A percentile compares a stretch with the other conserved stretches of the same genome.
phyloP scores from a whole-genome alignment of 495 filamentous ascomycete genomes.

The Podospora anserina region DNA sequence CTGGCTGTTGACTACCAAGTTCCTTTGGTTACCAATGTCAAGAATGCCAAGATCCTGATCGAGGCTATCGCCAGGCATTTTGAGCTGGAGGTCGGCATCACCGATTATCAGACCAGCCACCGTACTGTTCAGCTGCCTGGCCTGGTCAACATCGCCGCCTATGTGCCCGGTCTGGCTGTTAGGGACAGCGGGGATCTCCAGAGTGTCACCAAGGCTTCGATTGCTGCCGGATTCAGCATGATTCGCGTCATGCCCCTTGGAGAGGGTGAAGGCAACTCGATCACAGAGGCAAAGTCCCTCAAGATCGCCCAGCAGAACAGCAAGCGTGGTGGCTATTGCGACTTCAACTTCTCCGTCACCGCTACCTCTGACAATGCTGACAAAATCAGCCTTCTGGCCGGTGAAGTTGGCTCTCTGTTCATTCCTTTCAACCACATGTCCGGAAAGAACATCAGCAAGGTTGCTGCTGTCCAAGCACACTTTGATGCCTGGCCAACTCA shows the following conservation, averaged over 20 bases:
- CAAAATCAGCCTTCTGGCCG: constrained; percentile 67
- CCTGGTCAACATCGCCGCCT: constrained; percentile 74
- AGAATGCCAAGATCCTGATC: constrained; percentile 96
- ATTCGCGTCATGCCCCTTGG: constrained; percentile 78
- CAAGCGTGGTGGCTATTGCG: constrained; percentile 64
- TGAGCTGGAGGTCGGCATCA: constrained; percentile 71
- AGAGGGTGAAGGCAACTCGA: constrained; percentile 64
- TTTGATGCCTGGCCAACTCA: constrained; percentile 76
- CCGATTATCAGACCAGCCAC: constrained; percentile 88
- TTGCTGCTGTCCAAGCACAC: constrained; percentile 75
- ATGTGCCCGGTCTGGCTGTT: constrained; percentile 69
- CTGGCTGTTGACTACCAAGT: constrained; percentile 99
- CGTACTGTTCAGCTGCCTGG: constrained; percentile 72
- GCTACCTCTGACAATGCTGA: constrained; percentile 75
- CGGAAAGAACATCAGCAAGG: constrained; percentile 76
- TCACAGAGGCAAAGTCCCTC: constrained; percentile 68
- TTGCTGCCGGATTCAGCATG: constrained; percentile 79
- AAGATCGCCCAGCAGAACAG: constrained; percentile 75
- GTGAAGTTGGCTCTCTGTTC: constrained; percentile 79
- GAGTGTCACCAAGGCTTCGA: constrained; percentile 67
- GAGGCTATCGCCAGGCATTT: constrained; percentile 90
- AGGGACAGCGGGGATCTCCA: constrained; percentile 66
- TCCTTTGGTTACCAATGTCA: constrained; percentile 95
- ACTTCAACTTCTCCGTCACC: constrained; percentile 83
- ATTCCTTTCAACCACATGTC: constrained; percentile 86